Conservation (phyloP, 305 asterid genomes). For the Fraxinus paxiana region DNA sequence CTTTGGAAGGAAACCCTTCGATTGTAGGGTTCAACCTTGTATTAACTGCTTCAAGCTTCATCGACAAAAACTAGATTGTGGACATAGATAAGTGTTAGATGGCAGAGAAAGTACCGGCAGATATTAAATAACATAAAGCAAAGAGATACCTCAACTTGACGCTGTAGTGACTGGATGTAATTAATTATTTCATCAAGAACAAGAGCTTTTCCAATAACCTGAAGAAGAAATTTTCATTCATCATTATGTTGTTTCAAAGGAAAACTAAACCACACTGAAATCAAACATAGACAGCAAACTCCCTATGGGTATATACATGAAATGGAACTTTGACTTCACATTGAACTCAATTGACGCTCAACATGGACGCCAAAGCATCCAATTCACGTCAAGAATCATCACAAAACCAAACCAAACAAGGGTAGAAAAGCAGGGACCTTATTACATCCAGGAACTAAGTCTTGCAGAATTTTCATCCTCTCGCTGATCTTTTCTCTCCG, state of each 20-base stretch:
- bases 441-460: constrained; percentile 93
- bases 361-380: constrained; percentile 8
- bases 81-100: constrained; percentile 15
- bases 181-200: constrained; percentile 91
- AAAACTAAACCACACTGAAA: constrained; percentile 1
- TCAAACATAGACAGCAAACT: background rate
- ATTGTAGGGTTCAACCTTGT: constrained; percentile 54
- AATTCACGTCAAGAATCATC: background rate
- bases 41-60: constrained; percentile 94
- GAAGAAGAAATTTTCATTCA: constrained; percentile 2
- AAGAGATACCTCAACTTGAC: constrained; percentile 78
- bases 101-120: background rate
- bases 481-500: constrained; percentile 93
- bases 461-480: constrained; percentile 94
- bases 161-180: constrained; percentile 82
- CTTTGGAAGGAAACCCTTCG: constrained; percentile 68
- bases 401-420: background rate
- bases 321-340: background rate
- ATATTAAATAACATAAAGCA: background rate
- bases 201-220: constrained; percentile 90
- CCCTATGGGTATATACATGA: background rate
- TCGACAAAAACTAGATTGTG: constrained; percentile 67
- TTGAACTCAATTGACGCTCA: background rate
- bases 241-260: background rate
- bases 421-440: constrained; percentile 43